Percentiles rank a stretch among this genome's conserved stretches.
Evolutionary conservation across 495 filamentous ascomycete genomes (phyloP).

Genomic region (Staphylotrichum longicolle): DNA sequence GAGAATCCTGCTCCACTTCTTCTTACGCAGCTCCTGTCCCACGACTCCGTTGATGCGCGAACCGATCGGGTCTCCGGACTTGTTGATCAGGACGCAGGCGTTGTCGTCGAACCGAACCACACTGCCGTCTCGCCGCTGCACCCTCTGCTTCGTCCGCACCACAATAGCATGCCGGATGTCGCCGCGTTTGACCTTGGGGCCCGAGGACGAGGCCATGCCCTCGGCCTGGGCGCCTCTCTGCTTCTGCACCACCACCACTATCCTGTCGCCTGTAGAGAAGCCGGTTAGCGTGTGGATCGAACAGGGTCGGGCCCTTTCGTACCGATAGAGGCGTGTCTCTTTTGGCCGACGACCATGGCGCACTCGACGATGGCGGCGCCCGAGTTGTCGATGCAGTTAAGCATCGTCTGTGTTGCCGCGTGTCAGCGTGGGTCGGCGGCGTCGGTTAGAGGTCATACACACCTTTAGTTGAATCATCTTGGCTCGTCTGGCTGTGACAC

Average conservation of each 20-base stretch:
- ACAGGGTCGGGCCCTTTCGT: constrained; percentile 28
- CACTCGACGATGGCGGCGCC: constrained; percentile 98
- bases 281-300: not conserved
- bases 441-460: not conserved
- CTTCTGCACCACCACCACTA: constrained; percentile 97
- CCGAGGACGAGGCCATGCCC: constrained; percentile 55
- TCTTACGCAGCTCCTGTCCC: constrained; percentile 78
- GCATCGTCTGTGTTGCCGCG: constrained; percentile 69
- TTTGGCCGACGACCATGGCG: constrained; percentile 86
- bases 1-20: constrained; percentile 96
- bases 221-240: constrained; percentile 63
- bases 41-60: constrained; percentile 89
- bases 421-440: constrained; percentile 14
- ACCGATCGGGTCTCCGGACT: constrained; percentile 92
- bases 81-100: constrained; percentile 96
- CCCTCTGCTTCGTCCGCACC: constrained; percentile 83
- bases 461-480: constrained; percentile 99
- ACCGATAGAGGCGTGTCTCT: constrained; percentile 89
- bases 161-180: constrained; percentile 97
- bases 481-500: constrained; percentile 36
- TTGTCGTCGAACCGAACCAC: constrained; percentile 95
- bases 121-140: constrained; percentile 81
- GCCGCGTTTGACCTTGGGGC: constrained; percentile 90
- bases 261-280: constrained; percentile 72
- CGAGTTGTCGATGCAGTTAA: constrained; percentile 99